Conservation (phyloP, 2,329 filamentous ascomycete genomes). For the Onygenales sp. region DNA sequence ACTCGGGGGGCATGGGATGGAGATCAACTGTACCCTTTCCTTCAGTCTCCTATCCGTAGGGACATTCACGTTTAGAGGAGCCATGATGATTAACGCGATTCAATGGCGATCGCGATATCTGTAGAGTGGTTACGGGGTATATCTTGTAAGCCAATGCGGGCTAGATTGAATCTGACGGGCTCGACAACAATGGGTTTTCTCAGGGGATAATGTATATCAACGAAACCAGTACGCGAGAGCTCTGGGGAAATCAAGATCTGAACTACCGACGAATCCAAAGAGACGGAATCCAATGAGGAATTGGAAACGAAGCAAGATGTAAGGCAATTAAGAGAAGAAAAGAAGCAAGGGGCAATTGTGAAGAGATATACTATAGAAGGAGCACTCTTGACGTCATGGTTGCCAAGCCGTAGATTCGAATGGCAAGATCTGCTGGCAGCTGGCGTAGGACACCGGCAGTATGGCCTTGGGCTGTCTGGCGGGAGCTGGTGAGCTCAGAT, state of each 20-base stretch:
- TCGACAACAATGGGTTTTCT: no score
- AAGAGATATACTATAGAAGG: not conserved
- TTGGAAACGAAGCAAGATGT: not conserved
- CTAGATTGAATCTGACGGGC: no score
- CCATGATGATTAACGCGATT: constrained; percentile 17
- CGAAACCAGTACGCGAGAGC: no score
- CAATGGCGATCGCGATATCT: not conserved
- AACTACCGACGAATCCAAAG: no score
- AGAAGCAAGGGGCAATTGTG: not conserved
- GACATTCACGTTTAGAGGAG: constrained; percentile 50
- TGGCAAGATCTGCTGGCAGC: not conserved
- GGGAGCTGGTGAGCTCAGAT: not conserved
- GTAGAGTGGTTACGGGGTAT: not conserved
- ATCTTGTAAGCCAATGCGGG: not conserved
- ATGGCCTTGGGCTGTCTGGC: not conserved
- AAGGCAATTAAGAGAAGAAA: not conserved
- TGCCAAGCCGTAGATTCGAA: not conserved
- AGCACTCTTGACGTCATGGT: constrained; percentile 1
- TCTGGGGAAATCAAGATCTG: no score
- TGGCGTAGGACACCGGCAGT: not conserved
- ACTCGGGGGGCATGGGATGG: not conserved
- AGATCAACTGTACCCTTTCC: constrained; percentile 48
- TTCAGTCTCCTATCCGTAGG: constrained; percentile 65
- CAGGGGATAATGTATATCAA: no score
- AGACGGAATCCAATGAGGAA: not conserved